Evolutionary conservation across 306 rosid species (phyloP), one percentile per base, ranked within the genome.

Genomic region (Geum urbanum): DNA sequence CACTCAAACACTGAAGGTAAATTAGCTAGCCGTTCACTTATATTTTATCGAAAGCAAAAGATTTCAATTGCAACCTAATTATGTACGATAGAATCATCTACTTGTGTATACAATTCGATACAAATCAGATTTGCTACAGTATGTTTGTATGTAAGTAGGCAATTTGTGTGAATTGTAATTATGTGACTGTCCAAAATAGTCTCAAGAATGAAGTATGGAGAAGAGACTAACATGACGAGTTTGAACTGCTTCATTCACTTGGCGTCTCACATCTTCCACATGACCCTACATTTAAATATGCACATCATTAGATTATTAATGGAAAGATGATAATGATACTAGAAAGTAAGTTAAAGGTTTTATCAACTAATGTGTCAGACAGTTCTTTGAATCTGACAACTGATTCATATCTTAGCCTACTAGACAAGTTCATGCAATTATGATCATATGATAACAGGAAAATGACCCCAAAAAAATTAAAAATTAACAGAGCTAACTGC

Each of bases 221-320:
- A 84, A 84, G 79, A 78, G 16, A 91, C 99, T 83, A 64, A 94
- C 99, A 80, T 87, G 82, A 70, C 97, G 99, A 71, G 97, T 83
- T 82, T 86, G 89, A 81, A 91, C 85, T 77, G 96, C 96, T 89
- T 94, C 99, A 53, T 94, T 89, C 63, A 89, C 95, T 82, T 86
- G 92, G 54, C 95, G 91, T 77, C 85, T 87, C 75, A 94, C 99
- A 79, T 88, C 97, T 76, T 87, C 97, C 27, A 87, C 86, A 13
- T 88, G 87, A 76, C 99, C 97, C 97, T 94, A 66, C 85, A 87
- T 58, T 40, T 59, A 78, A 76, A 76, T 58, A 61, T 54, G 65
- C 77, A 66, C 22, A 66, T 24, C 72, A 76, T 55, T 40, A 45
- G 71, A 41, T 11, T 46, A 43, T 43, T n/a, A 72, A 74, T 39